phyloP scores from a whole-genome alignment of 2,329 filamentous ascomycete species.

The Neospermospora avenae region DNA sequence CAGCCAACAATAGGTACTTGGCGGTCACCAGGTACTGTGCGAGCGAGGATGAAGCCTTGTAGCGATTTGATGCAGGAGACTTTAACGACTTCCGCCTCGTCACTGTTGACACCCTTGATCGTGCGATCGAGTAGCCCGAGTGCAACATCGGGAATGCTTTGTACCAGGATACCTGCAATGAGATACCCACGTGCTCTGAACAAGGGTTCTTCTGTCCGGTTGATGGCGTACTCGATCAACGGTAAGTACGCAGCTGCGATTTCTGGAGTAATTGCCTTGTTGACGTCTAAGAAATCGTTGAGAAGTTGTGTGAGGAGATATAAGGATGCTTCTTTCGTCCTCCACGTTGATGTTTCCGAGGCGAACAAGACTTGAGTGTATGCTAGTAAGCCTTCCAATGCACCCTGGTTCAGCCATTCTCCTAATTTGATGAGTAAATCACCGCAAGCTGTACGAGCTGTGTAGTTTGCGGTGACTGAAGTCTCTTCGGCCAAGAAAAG shows the following conservation, averaged over 20 bases:
- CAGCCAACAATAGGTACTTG: conserved; percentile 61
- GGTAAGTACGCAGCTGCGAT: conserved; percentile 73
- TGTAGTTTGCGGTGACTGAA: conserved; percentile 93
- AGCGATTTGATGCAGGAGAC: conserved; percentile 87
- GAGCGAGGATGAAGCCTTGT: conserved; percentile 58
- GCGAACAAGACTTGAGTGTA: conserved; percentile 74
- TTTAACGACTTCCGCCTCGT: conserved; percentile 83
- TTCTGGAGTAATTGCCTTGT: conserved; percentile 65
- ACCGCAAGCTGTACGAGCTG: conserved; percentile 85
- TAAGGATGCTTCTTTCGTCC: conserved; percentile 73
- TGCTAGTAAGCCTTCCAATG: conserved; percentile 73
- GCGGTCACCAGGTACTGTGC: conserved; percentile 48
- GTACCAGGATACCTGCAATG: conserved; percentile 75
- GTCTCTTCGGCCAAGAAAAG: conserved; percentile 94
- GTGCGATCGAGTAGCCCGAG: conserved; percentile 66
- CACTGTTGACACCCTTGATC: conserved; percentile 70
- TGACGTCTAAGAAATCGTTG: conserved; percentile 76
- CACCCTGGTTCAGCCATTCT: conserved; percentile 77
- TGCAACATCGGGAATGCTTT: conserved; percentile 59
- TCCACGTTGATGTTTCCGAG: conserved; percentile 50
- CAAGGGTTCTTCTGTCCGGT: conserved; percentile 66
- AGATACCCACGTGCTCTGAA: conserved; percentile 84
- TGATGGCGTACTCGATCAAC: conserved; percentile 75
- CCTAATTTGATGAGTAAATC: conserved; percentile 90
- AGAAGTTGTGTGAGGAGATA: conserved; percentile 83